These are phyloP conservation scores for Monosporascus cannonballus DNA, from an alignment of 2,329 filamentous ascomycete genomes.

Conservation along the genomic window DNA sequence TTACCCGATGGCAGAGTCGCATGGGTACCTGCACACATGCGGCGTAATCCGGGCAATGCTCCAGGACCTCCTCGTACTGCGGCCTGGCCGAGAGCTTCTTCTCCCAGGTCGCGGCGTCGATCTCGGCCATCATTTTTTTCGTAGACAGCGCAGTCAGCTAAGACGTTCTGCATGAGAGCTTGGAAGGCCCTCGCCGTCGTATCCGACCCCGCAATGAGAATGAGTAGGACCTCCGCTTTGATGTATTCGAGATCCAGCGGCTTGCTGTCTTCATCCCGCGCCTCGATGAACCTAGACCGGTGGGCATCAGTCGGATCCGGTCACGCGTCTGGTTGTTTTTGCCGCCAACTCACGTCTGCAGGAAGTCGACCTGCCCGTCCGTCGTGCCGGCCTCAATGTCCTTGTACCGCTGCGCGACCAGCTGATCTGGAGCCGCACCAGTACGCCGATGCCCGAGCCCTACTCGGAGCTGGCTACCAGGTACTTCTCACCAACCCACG, in stretches of 20 bases:
- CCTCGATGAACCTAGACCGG: slow-evolving; percentile 34
- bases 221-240: slow-evolving; percentile 46
- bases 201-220: slow-evolving; percentile 45
- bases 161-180: slow-evolving; percentile 37
- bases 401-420: slow-evolving; percentile 40
- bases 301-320: slow-evolving; percentile 26
- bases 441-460: slow-evolving; percentile 45
- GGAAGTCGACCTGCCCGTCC: slow-evolving; percentile 40
- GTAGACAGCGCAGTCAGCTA: slow-evolving; percentile 33
- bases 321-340: neutral
- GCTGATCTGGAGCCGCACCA: slow-evolving; percentile 53
- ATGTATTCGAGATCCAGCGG: slow-evolving; percentile 44
- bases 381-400: slow-evolving; percentile 41
- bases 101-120: slow-evolving; percentile 31
- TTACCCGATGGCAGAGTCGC: slow-evolving; percentile 37
- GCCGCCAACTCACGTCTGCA: slow-evolving; percentile 37
- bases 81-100: slow-evolving; percentile 27
- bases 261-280: slow-evolving; percentile 36
- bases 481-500: slow-evolving; percentile 40
- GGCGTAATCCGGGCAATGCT: slow-evolving; percentile 39
- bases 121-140: slow-evolving; percentile 39
- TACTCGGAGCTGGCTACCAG: slow-evolving; percentile 48
- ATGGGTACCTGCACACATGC: slow-evolving; percentile 45
- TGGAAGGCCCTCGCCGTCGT: slow-evolving; percentile 46
- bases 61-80: slow-evolving; percentile 36